Evolutionary conservation across 257 asterid species (phyloP).

Genomic region (Forsythia suspensa): DNA sequence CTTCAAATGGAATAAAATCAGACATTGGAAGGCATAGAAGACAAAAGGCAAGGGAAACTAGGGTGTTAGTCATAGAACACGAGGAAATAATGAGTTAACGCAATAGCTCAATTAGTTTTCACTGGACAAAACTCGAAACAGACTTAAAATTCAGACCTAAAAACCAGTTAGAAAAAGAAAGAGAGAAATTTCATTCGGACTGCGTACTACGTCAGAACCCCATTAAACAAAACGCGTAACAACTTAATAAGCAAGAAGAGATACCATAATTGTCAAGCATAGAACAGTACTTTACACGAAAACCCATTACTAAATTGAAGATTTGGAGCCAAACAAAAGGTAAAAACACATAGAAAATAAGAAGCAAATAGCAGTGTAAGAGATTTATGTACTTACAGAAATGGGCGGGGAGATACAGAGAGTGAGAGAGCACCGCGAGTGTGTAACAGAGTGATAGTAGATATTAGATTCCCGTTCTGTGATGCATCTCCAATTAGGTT

Average conservation of each 20-base stretch:
- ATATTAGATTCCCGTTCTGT: no score
- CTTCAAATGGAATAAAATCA: background rate
- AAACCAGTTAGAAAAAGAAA: background rate
- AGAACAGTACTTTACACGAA: background rate
- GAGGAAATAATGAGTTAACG: background rate
- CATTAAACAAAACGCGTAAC: background rate
- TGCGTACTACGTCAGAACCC: background rate
- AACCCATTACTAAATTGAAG: background rate
- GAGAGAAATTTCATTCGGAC: background rate
- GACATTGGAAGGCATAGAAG: background rate
- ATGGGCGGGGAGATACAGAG: conserved; percentile 7
- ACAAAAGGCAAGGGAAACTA: background rate
- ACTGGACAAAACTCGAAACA: background rate
- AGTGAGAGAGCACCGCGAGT: background rate
- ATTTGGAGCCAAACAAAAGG: background rate
- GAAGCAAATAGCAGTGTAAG: background rate
- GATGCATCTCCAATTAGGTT: background rate
- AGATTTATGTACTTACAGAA: conserved; percentile 2
- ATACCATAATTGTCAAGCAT: background rate
- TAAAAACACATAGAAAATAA: no score
- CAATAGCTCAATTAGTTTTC: background rate
- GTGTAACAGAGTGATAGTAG: background rate
- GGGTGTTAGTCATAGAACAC: background rate
- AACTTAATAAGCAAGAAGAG: background rate
- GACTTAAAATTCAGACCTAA: background rate